phyloP scores from a whole-genome alignment of 2,329 filamentous ascomycete species.

The Cordyceps cateniannulata region DNA sequence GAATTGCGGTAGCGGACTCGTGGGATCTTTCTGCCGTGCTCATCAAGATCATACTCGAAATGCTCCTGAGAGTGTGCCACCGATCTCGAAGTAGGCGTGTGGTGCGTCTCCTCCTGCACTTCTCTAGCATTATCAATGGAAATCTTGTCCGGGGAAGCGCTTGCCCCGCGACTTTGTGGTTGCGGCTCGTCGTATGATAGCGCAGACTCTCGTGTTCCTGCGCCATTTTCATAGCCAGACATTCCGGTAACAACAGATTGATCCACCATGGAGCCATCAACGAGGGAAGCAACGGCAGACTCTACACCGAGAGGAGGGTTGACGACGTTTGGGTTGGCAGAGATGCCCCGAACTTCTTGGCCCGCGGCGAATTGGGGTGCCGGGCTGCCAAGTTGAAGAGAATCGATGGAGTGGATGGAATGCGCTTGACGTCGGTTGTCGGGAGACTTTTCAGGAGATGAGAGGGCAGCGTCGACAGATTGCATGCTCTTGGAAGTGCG shows the following conservation, averaged over 20 bases:
- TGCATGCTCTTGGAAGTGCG: conserved; percentile 51
- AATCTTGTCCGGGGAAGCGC: conserved; percentile 37
- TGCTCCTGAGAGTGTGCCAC: conserved; percentile 40
- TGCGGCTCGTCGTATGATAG: conserved; percentile 24
- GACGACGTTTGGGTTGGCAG: conserved; percentile 69
- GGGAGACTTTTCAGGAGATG: conserved; percentile 54
- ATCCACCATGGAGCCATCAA: conserved; percentile 65
- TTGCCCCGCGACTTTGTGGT: conserved; percentile 28
- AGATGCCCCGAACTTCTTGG: conserved; percentile 64
- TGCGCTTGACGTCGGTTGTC: conserved; percentile 27
- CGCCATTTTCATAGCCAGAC: conserved; percentile 43
- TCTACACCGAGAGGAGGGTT: conserved; percentile 69
- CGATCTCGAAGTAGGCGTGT: conserved; percentile 33
- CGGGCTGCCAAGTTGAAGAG: conserved; percentile 15
- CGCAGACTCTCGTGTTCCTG: conserved; percentile 30
- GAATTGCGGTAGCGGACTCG: conserved; percentile 39
- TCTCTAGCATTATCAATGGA: conserved; percentile 34
- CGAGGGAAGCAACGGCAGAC: conserved; percentile 81
- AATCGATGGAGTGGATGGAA: conserved; percentile 29
- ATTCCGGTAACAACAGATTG: conserved; percentile 62
- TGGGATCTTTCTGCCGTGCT: conserved; percentile 50
- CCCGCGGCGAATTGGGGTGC: conserved; percentile 55
- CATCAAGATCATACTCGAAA: conserved; percentile 51
- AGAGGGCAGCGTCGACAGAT: conserved; percentile 42
- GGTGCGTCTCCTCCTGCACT: conserved; percentile 31